Evolutionary conservation across 768 basidiomycete species (phyloP).

Genomic region (Hygrocybe punicea): DNA sequence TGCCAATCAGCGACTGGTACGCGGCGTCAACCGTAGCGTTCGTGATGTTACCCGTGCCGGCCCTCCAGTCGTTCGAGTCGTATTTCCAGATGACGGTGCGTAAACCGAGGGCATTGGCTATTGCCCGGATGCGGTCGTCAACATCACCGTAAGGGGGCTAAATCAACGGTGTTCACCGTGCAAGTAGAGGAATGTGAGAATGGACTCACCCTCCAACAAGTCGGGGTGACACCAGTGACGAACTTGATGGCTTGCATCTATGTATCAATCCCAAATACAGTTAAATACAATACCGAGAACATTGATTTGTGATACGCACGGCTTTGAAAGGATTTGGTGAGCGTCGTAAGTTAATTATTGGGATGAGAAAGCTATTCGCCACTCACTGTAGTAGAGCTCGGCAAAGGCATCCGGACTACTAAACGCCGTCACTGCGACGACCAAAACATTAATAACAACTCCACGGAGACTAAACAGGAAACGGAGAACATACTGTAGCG

Average conservation of each 20-base stretch:
- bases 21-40: slow-evolving; percentile 47
- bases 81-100: slow-evolving; percentile 72
- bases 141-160: slow-evolving; percentile 66
- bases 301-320: neutral
- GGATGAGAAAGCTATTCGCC: slow-evolving; percentile 16
- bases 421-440: slow-evolving; percentile 50
- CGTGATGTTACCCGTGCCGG: slow-evolving; percentile 45
- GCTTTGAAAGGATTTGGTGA: neutral
- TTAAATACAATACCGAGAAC: too few species aligned
- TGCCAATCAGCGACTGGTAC: slow-evolving; percentile 52
- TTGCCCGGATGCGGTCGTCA: slow-evolving; percentile 72
- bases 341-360: neutral
- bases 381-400: slow-evolving; percentile 70
- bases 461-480: neutral
- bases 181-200: neutral
- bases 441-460: neutral
- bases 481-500: slow-evolving; percentile 43
- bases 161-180: neutral
- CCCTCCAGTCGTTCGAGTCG: slow-evolving; percentile 73
- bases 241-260: slow-evolving; percentile 56
- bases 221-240: slow-evolving; percentile 53
- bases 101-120: slow-evolving; percentile 63
- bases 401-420: slow-evolving; percentile 67
- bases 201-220: slow-evolving; percentile 53
- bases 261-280: neutral